Evolutionary conservation across 805 yeast genomes (phyloP), one percentile per base, ranked within the genome.

Genomic region (Candida rishiriensis): DNA sequence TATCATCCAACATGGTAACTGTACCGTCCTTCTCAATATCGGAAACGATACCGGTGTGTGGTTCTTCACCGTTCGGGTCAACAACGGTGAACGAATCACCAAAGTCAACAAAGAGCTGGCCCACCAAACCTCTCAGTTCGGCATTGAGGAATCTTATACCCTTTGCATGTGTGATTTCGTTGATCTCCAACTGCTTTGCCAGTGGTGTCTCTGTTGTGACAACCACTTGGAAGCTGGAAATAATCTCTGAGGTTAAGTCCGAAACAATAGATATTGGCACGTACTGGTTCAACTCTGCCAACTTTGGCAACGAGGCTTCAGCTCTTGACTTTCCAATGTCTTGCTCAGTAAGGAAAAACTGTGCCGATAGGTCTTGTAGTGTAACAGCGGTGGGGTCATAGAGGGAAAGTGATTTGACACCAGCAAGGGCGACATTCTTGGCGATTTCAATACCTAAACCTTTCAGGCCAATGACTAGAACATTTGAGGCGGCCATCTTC

Each of bases 391-490:
- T 71, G 11, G 96, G 95, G 60, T 93, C 99, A 63, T 83, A 88
- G 29, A 93, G 65, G 8, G 95, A 72, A 55, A 93, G 70, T 9
- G 95, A 83, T 70, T 93, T 93, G 56, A 93, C 99, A 59, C 99
- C 99, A 3, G 99, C 99, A 33, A 93, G 73, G 0, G 96, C 95
- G 44, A 93, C 88, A 66, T 93, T 93, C 69, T 93, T 93, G 18
- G 99, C 97, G 46, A 93, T 88, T 68, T 93, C 99, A 36, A 88
- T 77, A 59, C 99, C 99, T 39, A 93, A 71, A 39, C 99, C 99
- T 61, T 81, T 83, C 44, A 91, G 71, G 3, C 99, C 99, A 50
- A 90, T 79, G 39, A 93, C 75, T 40, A 93, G 76, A n/a, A 93
- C 97, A 56, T 86, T 88, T 21, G 98, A 89, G 53, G 79, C 75